These are phyloP conservation scores for Claviceps sp. DNA, from an alignment of 2,329 filamentous ascomycete genomes.

Conservation along the genomic window DNA sequence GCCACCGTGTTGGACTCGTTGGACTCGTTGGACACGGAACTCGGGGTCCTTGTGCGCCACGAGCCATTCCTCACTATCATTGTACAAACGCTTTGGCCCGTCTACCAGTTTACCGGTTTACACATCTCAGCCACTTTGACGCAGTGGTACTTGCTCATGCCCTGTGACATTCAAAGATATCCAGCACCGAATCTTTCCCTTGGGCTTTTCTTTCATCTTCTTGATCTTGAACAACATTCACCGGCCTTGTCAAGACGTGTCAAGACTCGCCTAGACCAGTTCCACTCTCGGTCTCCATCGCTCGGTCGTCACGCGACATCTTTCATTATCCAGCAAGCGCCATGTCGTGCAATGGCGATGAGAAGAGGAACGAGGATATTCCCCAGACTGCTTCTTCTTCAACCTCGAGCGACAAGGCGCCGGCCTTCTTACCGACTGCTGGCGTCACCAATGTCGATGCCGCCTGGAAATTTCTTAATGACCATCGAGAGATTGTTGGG, in stretches of 20 bases:
- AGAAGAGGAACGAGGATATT: slow-evolving; percentile 12
- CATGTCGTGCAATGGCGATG: slow-evolving; percentile 14
- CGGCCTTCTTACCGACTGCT: neutral
- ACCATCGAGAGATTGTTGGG: slow-evolving; percentile 24
- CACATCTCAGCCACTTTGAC: neutral
- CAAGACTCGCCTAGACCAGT: neutral
- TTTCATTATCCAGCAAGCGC: neutral
- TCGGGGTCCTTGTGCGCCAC: no score
- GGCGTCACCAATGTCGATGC: slow-evolving; percentile 22
- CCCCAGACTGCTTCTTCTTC: slow-evolving; percentile 10
- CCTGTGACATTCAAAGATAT: neutral
- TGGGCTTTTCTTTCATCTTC: no score
- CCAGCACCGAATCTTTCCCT: neutral
- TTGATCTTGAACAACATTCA: no score
- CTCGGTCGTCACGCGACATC: neutral
- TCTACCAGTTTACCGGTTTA: neutral
- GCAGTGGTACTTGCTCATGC: neutral
- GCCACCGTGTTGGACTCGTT: no score
- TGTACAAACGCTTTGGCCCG: no score
- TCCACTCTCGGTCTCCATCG: neutral
- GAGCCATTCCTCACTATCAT: no score
- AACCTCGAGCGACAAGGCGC: slow-evolving; percentile 8
- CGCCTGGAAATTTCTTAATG: slow-evolving; percentile 32
- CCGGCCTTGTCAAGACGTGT: no score
- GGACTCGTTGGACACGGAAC: no score